Conservation (phyloP, 495 filamentous ascomycete species). For the Darksidea phi region DNA sequence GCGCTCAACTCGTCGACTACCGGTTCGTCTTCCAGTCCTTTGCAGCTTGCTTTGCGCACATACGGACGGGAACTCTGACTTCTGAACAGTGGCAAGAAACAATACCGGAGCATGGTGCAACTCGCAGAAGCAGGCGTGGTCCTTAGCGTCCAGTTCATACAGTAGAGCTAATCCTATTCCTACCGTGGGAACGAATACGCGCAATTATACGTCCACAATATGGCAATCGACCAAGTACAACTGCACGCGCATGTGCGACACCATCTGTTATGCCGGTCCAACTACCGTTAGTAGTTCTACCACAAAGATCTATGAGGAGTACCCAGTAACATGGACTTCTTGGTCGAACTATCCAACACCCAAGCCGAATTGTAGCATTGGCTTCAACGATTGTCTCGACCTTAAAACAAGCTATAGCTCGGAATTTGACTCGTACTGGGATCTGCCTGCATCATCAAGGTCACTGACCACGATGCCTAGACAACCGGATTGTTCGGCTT, state of each 20-base stretch:
- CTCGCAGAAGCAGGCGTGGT: neutral
- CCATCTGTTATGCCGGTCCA: slow-evolving; percentile 11
- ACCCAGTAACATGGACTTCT: neutral
- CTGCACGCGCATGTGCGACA: slow-evolving; percentile 8
- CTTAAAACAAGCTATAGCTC: neutral
- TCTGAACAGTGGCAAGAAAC: neutral
- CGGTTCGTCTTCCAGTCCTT: too few species aligned
- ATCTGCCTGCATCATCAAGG: neutral
- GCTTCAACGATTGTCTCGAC: slow-evolving; percentile 12
- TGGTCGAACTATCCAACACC: slow-evolving; percentile 1
- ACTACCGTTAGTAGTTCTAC: neutral
- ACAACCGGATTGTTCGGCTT: slow-evolving; percentile 11
- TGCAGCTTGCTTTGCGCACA: too few species aligned
- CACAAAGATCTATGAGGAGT: neutral
- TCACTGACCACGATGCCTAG: neutral
- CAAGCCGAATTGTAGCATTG: slow-evolving; percentile 11
- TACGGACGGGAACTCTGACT: neutral
- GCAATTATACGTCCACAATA: neutral
- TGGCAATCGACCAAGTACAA: neutral
- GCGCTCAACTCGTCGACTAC: too few species aligned
- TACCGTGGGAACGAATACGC: neutral
- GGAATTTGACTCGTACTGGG: neutral
- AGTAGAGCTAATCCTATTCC: neutral
- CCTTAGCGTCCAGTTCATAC: neutral
- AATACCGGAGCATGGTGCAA: neutral